Evolutionary conservation across 331 rosid species (phyloP), one percentile per base, ranked within the genome.

Genomic region (Malus hybrid): DNA sequence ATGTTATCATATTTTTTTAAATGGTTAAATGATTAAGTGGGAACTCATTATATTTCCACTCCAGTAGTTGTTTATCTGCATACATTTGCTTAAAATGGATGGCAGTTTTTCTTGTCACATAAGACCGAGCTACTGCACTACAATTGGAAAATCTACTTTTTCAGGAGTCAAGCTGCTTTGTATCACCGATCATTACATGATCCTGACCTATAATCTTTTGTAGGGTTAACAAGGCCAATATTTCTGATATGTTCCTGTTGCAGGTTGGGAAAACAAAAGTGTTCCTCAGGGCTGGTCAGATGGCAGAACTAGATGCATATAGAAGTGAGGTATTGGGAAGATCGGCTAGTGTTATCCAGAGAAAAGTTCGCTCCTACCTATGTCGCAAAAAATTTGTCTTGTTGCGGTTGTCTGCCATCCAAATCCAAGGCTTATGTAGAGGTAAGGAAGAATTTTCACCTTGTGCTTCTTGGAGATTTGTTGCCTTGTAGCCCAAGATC

Each of bases 281-380:
- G 81, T 93, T 93, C 84, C 88, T 93, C 36, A 88, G 98, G 82
- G 98, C 93, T 63, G 97, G 98, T 82, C 98, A 93, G 79, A 93
- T 93, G 98, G 97, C 98, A 89, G 93, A 91, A 75, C 79, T 93
- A 69, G 98, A 93, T 89, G 90, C 81, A 65, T 82, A 63, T 63
- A 89, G 97, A 70, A 88, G 84, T 48, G 96, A 84, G 88, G 91
- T 91, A 74, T 78, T 93, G 66, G 98, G 96, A 75, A 84, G 73
- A 78, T 89, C 97, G 0, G 98, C 98, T 61, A 73, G 58, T 70
- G 36, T 90, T 77, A 82, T 93, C 73, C 98, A 93, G 75, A 84
- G 85, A 77, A 93, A 69, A 75, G 86, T 67, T 26, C 84, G 89
- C 79, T 82, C 87, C 7, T 87, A 69, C 81, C 66, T 89, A 63